Evolutionary conservation across 1,284 basidiomycete species (phyloP), one percentile per base, ranked within the genome.

Genomic region (Apiotrichum veenhuisii): DNA sequence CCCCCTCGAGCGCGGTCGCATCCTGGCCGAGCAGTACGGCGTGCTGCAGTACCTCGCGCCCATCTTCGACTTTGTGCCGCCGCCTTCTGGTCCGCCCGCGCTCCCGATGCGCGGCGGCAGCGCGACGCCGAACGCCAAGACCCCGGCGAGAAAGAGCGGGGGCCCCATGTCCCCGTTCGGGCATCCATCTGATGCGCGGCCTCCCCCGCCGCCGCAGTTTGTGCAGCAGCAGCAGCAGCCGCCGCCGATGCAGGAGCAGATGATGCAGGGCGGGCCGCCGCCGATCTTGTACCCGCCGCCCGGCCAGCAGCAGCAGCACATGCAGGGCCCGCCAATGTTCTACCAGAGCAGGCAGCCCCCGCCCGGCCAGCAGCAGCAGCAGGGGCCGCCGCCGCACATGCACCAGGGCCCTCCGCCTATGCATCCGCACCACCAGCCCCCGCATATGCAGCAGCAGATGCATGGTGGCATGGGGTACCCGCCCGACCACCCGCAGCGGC

Each of bases 31-130:
- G n/a, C 89, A 91, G 69, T 94, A 89, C 77, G 90, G 89, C 53
- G 91, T 96, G 34, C 85, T 87, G 20, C 84, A 87, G 47, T 81
- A 92, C 52, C 83, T 98, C 53, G 82, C 86, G 0, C 91, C 93
- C 3, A 82, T 98, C 59, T 94, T 97, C 73, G 92, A 96, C 75
- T 94, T 93, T 72, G 84, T 87, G 20, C 91, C 91, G 2, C 86
- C 73, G 14, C 67, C 74, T 22, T 58, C 68, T 20, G 67, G 64
- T 14, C 64, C 71, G 41, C 64, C 73, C 2, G 69, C 74, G 46
- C 64, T 75, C 25, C 75, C 75, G 2, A 64, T 70, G 46, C 65
- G 71, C 2, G 61, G 64, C 15, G 70, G 63, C 40, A 59, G 58
- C 43, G 40, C 50, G 27, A 62, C 61, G 18, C 61, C 61, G 17